Evolutionary conservation across 2,329 filamentous ascomycete genomes (phyloP).

Genomic region (Pyrenophora seminiperda): DNA sequence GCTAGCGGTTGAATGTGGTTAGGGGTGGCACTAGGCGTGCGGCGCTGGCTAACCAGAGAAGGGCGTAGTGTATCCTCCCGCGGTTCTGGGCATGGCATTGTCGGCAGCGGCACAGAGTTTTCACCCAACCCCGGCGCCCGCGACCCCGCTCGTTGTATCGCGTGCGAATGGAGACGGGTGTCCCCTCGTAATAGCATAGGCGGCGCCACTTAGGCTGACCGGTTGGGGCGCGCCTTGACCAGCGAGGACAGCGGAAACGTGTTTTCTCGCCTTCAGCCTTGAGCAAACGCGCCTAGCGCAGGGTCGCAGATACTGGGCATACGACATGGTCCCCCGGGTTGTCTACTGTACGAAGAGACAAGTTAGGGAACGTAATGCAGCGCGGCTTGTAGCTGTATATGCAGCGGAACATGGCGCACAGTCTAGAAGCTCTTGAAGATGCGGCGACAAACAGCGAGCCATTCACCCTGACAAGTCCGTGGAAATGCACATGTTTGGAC

Average conservation of each 20-base stretch:
- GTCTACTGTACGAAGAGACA: slow-evolving; percentile 11
- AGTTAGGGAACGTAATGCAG: slow-evolving; percentile 25
- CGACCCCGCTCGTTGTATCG: slow-evolving; percentile 30
- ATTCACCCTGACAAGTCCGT: slow-evolving; percentile 6
- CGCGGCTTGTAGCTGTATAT: background rate
- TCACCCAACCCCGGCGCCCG: slow-evolving; percentile 24
- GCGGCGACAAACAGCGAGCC: background rate
- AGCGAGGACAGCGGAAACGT: slow-evolving; percentile 14
- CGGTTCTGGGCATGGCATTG: slow-evolving; percentile 31
- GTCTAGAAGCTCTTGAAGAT: background rate
- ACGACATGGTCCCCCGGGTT: slow-evolving; percentile 20
- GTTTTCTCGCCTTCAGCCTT: slow-evolving; percentile 10
- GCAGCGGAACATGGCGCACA: background rate
- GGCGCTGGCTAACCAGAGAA: slow-evolving; percentile 25
- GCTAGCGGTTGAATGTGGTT: slow-evolving; percentile 19
- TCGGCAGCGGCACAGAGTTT: slow-evolving; percentile 39
- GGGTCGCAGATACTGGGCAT: slow-evolving; percentile 14
- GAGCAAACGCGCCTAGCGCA: slow-evolving; percentile 18
- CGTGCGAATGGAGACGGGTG: slow-evolving; percentile 22
- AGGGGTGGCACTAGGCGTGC: slow-evolving; percentile 21
- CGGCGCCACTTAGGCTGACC: slow-evolving; percentile 16
- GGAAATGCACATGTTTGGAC: slow-evolving; percentile 11
- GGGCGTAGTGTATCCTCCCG: slow-evolving; percentile 21
- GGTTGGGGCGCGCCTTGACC: slow-evolving; percentile 20
- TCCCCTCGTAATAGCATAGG: slow-evolving; percentile 1